Base-by-base conservation (phyloP, 2,329 filamentous ascomycete species). In the Xenoacremonium recifei region DNA sequence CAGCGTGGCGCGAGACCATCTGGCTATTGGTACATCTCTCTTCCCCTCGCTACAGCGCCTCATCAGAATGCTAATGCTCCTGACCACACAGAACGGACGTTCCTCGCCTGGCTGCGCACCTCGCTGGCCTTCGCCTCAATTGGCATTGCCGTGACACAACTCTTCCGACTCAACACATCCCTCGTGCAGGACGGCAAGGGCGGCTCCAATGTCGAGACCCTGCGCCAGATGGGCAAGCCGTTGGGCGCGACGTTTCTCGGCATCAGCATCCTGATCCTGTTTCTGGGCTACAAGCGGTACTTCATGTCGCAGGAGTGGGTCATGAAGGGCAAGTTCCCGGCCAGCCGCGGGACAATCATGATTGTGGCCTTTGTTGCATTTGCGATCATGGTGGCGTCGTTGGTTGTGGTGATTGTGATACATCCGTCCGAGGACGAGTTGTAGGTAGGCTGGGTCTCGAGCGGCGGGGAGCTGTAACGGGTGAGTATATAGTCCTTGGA, bases 21-120 rank as follows among this genome's bases (percentile, higher is more conserved):
- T 93, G 41, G 88, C 88, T 17, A 68, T 93, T 36, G 87, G 87
- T 91, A 67, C 38, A 68, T 36, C 25, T 20, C 15, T 21, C 34
- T 16, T 13, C 7, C 21, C 32, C 37, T 13, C 34, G 10, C 9
- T 21, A 27, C 12, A 11, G 16, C 12, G 18, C 7, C 21, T n/a
- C 4, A 30, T 10, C 18, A 10, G 7, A 3, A n/a, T 32, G 6
- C 46, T 55, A 30, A 54, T n/a, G n/a, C 17, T 34, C 32, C 11
- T 19, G 11, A 15, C 9, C 33, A 6, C 23, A 13, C 52, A 90
- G 88, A 93, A 66, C 79, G 88, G 16, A 93, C 88, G 0, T 93
- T 92, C 64, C 79, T 93, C 21, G 88, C 88, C 40, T 93, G 88
- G 88, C 76, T 93, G 32, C 80, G 88, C 39, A 93, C 88, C 3